Evolutionary conservation across 1,284 basidiomycete genomes (phyloP), one percentile per base, ranked within the genome.

Genomic region (Tylopilus sp.): DNA sequence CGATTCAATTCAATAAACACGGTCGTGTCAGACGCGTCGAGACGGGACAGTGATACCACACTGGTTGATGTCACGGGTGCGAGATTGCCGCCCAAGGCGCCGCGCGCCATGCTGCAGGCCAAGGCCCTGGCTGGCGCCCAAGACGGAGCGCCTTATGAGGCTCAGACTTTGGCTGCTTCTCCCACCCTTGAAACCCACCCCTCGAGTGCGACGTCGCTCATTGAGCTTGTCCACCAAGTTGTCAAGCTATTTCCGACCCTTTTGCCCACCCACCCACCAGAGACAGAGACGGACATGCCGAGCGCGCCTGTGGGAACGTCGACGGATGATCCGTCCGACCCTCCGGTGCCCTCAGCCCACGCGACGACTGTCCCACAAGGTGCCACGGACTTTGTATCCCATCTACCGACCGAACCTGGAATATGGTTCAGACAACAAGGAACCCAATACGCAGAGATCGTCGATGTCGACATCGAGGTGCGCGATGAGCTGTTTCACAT

Each of bases 391-490:
- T 52, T 57, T 42, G 43, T 65, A 3, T 48, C 55, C 9, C 51
- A 57, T 43, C 48, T 53, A 7, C 61, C 55, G 10, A 58, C 60
- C 11, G 35, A 55, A 20, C 57, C 69, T 15, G 66, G 64, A 1
- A 42, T 61, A 26, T 68, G 66, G 66, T 68, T 68, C 39, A 60
- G 39, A 48, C 60, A 55, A 17, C 61, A 44, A 29, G 66, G 66
- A 22, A 39, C 43, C 7, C 48, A 24, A 5, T 29, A 57, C 3
- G 54, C 68, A 45, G 57, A 67, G 39, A 57, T 68, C 33, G 50
- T 61, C 40, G 53, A 70, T 17, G 43, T 70, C 29, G 48, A 62
- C 7, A 41, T 70, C 14, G 48, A 60, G 17, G 52, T 70, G 1
- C 52, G 51, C 24, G 54, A 59, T 6, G 54, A 60, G 20, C 45